Evolutionary conservation across 2,329 filamentous ascomycete species (phyloP).

Genomic region (Diaporthe sp.): DNA sequence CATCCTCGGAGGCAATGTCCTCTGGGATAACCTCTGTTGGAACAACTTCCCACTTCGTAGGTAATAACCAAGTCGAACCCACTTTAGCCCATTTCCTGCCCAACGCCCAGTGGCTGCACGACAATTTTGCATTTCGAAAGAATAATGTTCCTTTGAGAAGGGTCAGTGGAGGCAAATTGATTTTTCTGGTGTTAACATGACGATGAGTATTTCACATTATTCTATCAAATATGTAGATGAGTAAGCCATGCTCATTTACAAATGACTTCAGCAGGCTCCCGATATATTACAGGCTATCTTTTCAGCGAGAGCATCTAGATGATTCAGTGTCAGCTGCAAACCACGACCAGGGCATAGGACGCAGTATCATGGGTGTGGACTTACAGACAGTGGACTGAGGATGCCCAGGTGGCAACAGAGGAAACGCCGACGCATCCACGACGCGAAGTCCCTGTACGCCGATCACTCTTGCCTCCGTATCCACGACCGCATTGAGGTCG

Average conservation of each 20-base stretch:
- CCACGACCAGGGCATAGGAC: neutral
- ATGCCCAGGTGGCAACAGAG: constrained; percentile 30
- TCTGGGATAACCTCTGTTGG: too few relatives aligned
- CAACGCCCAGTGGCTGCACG: neutral
- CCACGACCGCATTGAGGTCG: constrained; percentile 28
- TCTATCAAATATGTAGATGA: neutral
- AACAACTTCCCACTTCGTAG: too few relatives aligned
- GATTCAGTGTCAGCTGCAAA: neutral
- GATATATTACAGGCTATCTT: constrained; percentile 35
- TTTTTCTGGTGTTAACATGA: too few relatives aligned
- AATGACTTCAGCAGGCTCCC: neutral
- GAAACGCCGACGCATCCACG: constrained; percentile 21
- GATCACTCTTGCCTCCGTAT: neutral
- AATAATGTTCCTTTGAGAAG: neutral
- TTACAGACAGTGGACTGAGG: constrained; percentile 35
- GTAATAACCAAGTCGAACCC: neutral
- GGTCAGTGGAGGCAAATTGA: neutral
- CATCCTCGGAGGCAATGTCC: too few relatives aligned
- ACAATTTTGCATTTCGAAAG: neutral
- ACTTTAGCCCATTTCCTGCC: neutral
- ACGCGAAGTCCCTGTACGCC: constrained; percentile 24
- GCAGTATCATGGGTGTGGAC: neutral
- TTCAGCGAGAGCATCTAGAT: constrained; percentile 32
- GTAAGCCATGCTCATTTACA: neutral
- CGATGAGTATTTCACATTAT: neutral